Evolutionary conservation across 805 yeast species (phyloP), one percentile per base, ranked within the genome.

Genomic region (Spathaspora passalidarum): DNA sequence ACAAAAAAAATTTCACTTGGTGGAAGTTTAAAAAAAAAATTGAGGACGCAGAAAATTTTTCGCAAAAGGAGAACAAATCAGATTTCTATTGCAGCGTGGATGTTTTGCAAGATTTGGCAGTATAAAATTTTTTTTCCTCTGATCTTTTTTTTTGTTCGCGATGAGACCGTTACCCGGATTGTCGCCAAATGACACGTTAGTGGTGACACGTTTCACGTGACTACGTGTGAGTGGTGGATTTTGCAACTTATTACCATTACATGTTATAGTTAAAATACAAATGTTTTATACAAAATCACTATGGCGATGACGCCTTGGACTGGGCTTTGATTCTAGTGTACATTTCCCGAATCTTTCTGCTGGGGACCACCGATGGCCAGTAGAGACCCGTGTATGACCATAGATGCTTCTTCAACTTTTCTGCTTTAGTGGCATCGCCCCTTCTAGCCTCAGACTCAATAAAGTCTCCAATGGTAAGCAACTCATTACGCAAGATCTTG

Each of bases 321-420:
- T 52, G 54, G 13, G 48, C 47, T 50, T 73, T 76, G 48, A 83
- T 66, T 64, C 84, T 80, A 49, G 68, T 74, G 63, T 88, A 90
- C 96, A 90, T 89, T 23, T 79, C 82, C 57, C 76, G 75, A 50
- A 89, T 79, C 66, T 85, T 85, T 32, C 72, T 65, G 49, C 92
- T 84, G 36, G 86, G 80, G n/a, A 84, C 96, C 50, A 79, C 78
- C 3, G 82, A 86, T 2, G 97, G 97, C 97, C 97, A 89, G 68
- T 82, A 89, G 44, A 79, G 76, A 17, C 90, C 76, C 4, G 94
- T 88, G 61, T 84, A 88, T 23, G 86, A 79, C 96, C 97, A 89
- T 48, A 89, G 65, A 56, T 88, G 94, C 59, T 78, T 83, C 47
- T 72, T 69, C 47, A 68, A 55, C 56, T 72, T 76, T 5, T 65